phyloP scores from a whole-genome alignment of 148 eudicot genomes.

The Vaccinium darrowii region DNA sequence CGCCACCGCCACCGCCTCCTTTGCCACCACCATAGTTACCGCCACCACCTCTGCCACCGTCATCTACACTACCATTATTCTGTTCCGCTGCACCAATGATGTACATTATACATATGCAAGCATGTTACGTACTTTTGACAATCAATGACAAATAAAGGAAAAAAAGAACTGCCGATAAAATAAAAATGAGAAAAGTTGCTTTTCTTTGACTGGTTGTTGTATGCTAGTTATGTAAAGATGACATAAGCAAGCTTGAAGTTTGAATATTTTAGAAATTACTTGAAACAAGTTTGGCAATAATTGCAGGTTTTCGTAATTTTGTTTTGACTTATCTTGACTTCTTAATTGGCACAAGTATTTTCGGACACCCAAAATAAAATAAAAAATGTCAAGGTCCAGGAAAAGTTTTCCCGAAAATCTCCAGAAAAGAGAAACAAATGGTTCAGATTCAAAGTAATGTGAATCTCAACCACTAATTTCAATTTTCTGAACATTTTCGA shows the following conservation, averaged over 20 bases:
- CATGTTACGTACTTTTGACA: neutral
- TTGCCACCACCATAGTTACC: too few relatives aligned
- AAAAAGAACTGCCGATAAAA: neutral
- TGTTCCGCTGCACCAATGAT: neutral
- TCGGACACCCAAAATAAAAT: neutral
- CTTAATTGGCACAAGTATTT: neutral
- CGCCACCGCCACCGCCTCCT: too few relatives aligned
- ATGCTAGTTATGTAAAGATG: neutral
- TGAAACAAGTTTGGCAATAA: neutral
- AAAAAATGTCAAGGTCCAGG: too few relatives aligned
- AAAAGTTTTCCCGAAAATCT: too few relatives aligned
- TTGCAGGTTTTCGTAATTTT: neutral
- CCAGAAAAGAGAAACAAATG: too few relatives aligned
- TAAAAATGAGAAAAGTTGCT: neutral
- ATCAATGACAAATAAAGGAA: neutral
- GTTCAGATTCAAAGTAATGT: too few relatives aligned
- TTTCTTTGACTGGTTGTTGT: too few relatives aligned
- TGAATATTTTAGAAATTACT: neutral
- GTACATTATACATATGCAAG: neutral
- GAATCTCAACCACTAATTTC: too few relatives aligned
- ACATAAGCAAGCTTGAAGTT: neutral
- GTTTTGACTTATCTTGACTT: neutral
- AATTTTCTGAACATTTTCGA: too few relatives aligned
- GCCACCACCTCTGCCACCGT: neutral
- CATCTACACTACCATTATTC: conserved; percentile 1